Evolutionary conservation across 169 alveolate species (phyloP).

Genomic region (Plasmodium vivax): DNA sequence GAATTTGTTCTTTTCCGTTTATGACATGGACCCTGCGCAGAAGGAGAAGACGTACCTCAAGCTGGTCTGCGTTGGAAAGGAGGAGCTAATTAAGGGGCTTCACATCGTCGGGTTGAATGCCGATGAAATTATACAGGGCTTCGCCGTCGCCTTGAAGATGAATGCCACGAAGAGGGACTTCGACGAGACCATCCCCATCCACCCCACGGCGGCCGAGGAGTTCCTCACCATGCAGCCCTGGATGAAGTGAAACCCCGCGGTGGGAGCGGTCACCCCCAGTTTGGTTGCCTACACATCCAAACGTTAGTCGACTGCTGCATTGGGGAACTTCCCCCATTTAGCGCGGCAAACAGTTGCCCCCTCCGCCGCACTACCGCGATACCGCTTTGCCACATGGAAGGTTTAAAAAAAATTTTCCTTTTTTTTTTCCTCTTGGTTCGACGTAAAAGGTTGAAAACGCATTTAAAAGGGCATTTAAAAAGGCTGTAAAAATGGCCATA

Average conservation of each 20-base stretch:
- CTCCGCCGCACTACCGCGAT: no score
- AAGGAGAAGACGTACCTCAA: conserved; percentile 85
- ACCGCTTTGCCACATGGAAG: not conserved
- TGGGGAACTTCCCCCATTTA: not conserved
- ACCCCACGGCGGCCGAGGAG: conserved; percentile 94
- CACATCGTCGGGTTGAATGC: conserved; percentile 90
- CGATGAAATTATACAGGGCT: conserved; percentile 93
- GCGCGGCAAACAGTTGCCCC: not conserved
- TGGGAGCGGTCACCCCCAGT: not conserved
- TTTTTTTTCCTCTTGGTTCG: not conserved
- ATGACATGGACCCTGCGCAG: conserved; percentile 75
- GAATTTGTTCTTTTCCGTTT: conserved; percentile 82
- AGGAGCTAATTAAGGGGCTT: conserved; percentile 90
- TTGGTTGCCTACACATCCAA: not conserved
- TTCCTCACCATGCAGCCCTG: conserved; percentile 86
- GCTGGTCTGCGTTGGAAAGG: conserved; percentile 82
- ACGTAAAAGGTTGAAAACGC: not conserved
- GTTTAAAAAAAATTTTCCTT: not conserved
- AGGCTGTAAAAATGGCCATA: not conserved
- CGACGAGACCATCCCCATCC: conserved; percentile 89
- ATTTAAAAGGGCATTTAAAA: not conserved
- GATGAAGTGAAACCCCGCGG: conserved; percentile 44
- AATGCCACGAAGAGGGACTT: conserved; percentile 90
- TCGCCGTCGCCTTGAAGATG: conserved; percentile 91
- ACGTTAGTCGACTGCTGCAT: not conserved